Evolutionary conservation across 257 asterid species (phyloP), one percentile per base, ranked within the genome.

Genomic region (Buddleja alternifolia): DNA sequence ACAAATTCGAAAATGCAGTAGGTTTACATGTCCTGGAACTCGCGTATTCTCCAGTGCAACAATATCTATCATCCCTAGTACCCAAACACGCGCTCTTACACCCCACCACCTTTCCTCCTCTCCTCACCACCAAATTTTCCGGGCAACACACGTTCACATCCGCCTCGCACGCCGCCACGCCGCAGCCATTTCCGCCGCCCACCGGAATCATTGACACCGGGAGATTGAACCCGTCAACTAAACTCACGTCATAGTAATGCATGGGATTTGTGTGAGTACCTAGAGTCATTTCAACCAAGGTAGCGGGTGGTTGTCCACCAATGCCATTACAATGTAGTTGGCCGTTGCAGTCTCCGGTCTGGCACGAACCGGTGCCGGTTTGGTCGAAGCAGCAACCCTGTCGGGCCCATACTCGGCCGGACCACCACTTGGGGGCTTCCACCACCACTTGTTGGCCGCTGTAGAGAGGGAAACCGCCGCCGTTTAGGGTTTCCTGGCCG

Each of bases 341-440:
- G 7, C 94, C 94, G 25, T 66, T 71, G 71, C 97, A 92, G 76
- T 87, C 97, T 0, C 97, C 97, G 3, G 94, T 89, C 48, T 73
- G 81, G 75, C 97, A 92, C 0, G 89, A 46, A n/a, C 95, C 92
- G 20, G 24, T 61, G 0, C 95, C 92, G 0, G 71, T 3, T 21
- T 47, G 24, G 51, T 83, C 89, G 73, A 87, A 89, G 56, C 78
- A 69, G 81, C 97, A 89, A 65, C 95, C 96, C 6, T 70, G 82
- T 23, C 97, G 80, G 3, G 84, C 96, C 96, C 98, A 92, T 45
- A 92, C 60, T 20, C 98, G 67, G 10, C 96, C 98, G 15, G 98
- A 92, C 98, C 96, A 92, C 44, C 40, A 60, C n/a, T 77, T 34
- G 1, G 95, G 92, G 24, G 88, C 64, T 9, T 87, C 73, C 9